Percentiles rank a stretch among this genome's conserved stretches.
These are phyloP conservation scores for Penicillium glabrum DNA, from an alignment of 2,329 filamentous ascomycete genomes.

Conservation along the genomic window DNA sequence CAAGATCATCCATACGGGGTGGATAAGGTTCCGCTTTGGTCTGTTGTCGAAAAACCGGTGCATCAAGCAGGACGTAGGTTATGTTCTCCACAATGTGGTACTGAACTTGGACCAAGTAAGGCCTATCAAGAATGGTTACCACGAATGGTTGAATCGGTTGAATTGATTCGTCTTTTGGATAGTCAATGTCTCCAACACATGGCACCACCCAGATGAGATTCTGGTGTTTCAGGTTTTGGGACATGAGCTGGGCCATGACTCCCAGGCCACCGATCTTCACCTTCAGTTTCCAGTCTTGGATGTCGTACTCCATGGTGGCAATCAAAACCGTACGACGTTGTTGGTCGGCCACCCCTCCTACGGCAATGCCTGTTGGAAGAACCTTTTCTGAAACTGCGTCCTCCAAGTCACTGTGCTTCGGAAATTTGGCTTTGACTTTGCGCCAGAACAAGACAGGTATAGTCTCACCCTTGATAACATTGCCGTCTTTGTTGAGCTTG, in stretches of 20 bases:
- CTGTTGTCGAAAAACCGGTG: slow-evolving; percentile 65
- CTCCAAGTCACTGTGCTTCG: slow-evolving; percentile 27
- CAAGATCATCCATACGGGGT: slow-evolving; percentile 68
- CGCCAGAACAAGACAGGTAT: slow-evolving; percentile 34
- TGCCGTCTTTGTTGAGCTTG: slow-evolving; percentile 61
- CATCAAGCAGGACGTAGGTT: slow-evolving; percentile 67
- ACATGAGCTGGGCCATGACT: slow-evolving; percentile 70
- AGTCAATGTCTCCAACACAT: slow-evolving; percentile 63
- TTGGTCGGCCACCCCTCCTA: slow-evolving; percentile 27
- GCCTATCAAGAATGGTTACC: slow-evolving; percentile 60
- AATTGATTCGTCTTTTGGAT: slow-evolving; percentile 59
- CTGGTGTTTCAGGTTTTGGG: slow-evolving; percentile 63
- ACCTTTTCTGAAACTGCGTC: slow-evolving; percentile 36
- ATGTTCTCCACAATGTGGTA: slow-evolving; percentile 65
- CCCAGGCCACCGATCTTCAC: slow-evolving; percentile 71
- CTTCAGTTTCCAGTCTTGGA: slow-evolving; percentile 68
- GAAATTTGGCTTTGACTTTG: slow-evolving; percentile 33
- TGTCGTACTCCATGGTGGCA: slow-evolving; percentile 71
- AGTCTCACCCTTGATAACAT: slow-evolving; percentile 47
- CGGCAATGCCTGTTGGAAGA: slow-evolving; percentile 36
- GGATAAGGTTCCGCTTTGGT: slow-evolving; percentile 65
- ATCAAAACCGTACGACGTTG: slow-evolving; percentile 59
- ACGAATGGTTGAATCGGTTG: slow-evolving; percentile 61
- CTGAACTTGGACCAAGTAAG: slow-evolving; percentile 63
- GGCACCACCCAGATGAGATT: slow-evolving; percentile 67